Evolutionary conservation across 1,139 yeast species (phyloP).

Genomic region (Tardiomyces digboiensis): DNA sequence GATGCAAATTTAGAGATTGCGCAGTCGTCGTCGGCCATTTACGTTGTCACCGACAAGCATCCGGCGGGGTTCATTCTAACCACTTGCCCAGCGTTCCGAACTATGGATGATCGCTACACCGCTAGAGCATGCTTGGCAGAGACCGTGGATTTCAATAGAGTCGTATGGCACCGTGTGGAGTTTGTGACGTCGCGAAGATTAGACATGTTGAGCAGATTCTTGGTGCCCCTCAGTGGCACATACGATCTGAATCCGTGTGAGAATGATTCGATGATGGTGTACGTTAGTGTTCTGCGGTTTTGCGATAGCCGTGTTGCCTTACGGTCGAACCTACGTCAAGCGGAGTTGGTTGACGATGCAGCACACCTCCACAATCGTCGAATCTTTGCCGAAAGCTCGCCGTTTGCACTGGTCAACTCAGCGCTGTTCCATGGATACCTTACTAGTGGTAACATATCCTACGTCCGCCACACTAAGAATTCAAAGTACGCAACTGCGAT

Average conservation of each 20-base stretch:
- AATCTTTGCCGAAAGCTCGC: conserved; percentile 26
- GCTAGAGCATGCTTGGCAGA: conserved; percentile 6
- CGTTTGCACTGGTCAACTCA: conserved; percentile 52
- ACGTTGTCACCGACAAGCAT: conserved; percentile 3
- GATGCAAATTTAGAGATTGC: conserved; percentile 1
- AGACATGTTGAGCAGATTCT: conserved; percentile 1
- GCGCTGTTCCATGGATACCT: conserved; percentile 42
- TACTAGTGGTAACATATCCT: conserved; percentile 39
- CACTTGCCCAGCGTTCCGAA: conserved; percentile 1
- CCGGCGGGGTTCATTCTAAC: conserved; percentile 5
- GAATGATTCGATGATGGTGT: not conserved
- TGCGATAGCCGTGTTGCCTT: not conserved
- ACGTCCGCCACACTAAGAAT: conserved; percentile 10
- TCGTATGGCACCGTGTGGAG: conserved; percentile 12
- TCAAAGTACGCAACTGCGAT: conserved; percentile 17
- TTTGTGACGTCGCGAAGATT: conserved; percentile 3
- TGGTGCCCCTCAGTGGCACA: conserved; percentile 7
- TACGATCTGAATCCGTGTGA: conserved; percentile 10
- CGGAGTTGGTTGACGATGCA: not conserved
- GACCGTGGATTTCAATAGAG: conserved; percentile 2
- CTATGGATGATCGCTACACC: conserved; percentile 4
- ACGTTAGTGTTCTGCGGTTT: conserved; percentile 6
- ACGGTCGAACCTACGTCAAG: not conserved
- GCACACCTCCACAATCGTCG: conserved; percentile 1
- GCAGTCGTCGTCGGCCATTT: conserved; percentile 9